Evolutionary conservation across 176 grass and related monocot genomes (phyloP), one percentile per base, ranked within the genome.

Genomic region (Olyra latifolia): DNA sequence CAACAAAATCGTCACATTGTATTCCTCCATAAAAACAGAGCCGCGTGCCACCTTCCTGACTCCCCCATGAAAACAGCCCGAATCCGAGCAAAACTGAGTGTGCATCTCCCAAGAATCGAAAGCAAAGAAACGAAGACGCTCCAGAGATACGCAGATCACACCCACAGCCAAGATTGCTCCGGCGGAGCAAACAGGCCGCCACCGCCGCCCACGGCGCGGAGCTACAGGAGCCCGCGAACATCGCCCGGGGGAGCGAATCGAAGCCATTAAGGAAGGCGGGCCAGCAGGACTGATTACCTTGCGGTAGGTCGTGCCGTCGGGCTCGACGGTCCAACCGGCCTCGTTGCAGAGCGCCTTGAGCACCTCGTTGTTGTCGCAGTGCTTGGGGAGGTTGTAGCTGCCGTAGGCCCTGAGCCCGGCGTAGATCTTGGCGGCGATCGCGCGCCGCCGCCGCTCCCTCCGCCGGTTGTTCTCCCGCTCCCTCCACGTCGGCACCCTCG

Each of bases 341-440:
- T 99, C 97, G 82, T 88, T 78, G 92, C 97, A 99, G 55, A 99
- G 93, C 71, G 97, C 97, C 80, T 99, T 99, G 88, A 99, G 89
- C 48, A 99, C 97, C 88, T 99, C 97, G 84, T 99, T 99, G 90
- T 99, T 99, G 90, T 99, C 97, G 85, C 97, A 99, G 86, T 96
- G 97, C 91, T 99, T 99, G 54, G 97, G 97, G 3, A 99, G 92
- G 78, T 89, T 91, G 87, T 96, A 99, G 88, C 88, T 93, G 55
- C 97, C 97, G 62, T 99, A 91, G 54, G 90, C 86, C 71, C 97
- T 84, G 16, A 99, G 93, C 1, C 97, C 97, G 0, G 91, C 11
- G 88, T 91, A 99, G 87, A 99, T 93, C 90, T 99, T 99, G 42
- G 97, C 97, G 6, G 97, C 97, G 72, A 96, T 91, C 84, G 97